Evolutionary conservation across 371 early-diverging fungal genomes (phyloP).

Genomic region (Phascolomyces articulosus): DNA sequence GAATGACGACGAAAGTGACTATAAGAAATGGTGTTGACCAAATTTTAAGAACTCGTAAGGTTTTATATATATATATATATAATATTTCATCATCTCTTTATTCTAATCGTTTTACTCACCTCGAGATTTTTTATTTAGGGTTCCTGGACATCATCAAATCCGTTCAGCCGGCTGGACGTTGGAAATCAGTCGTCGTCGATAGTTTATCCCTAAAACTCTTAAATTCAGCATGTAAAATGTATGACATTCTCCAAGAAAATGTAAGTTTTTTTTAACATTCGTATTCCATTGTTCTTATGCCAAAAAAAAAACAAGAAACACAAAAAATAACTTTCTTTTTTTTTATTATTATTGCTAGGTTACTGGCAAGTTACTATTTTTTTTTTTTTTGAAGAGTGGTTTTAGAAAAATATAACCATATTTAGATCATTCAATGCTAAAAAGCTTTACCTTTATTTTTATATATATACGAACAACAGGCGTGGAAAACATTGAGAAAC

Average conservation of each 20-base stretch:
- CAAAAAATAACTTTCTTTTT: not conserved
- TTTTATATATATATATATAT: not conserved
- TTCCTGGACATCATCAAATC: slow-evolving; percentile 73
- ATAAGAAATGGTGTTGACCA: slow-evolving; percentile 18
- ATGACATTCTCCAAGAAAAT: slow-evolving; percentile 92
- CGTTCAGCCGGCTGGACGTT: slow-evolving; percentile 68
- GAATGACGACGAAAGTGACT: not conserved
- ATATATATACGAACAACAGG: slow-evolving; percentile 10
- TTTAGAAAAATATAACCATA: not conserved
- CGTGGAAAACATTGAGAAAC: slow-evolving; percentile 77
- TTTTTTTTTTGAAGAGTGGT: not conserved
- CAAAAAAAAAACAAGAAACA: no score
- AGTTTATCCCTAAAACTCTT: slow-evolving; percentile 81
- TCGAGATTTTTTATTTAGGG: slow-evolving; percentile 49
- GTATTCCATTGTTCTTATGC: no score
- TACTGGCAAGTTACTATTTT: not conserved
- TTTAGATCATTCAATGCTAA: not conserved
- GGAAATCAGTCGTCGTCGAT: slow-evolving; percentile 95
- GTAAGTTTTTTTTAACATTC: slow-evolving; percentile 71
- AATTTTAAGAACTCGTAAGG: slow-evolving; percentile 15
- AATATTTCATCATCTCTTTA: not conserved
- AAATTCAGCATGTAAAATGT: slow-evolving; percentile 88
- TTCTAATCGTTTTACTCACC: slow-evolving; percentile 4
- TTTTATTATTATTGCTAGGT: slow-evolving; percentile 5
- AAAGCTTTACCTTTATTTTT: not conserved